A percentile compares a stretch with the other conserved stretches of the same genome.
Evolutionary conservation across 148 eudicot genomes (phyloP).

Genomic region (Suaeda aralocaspica): DNA sequence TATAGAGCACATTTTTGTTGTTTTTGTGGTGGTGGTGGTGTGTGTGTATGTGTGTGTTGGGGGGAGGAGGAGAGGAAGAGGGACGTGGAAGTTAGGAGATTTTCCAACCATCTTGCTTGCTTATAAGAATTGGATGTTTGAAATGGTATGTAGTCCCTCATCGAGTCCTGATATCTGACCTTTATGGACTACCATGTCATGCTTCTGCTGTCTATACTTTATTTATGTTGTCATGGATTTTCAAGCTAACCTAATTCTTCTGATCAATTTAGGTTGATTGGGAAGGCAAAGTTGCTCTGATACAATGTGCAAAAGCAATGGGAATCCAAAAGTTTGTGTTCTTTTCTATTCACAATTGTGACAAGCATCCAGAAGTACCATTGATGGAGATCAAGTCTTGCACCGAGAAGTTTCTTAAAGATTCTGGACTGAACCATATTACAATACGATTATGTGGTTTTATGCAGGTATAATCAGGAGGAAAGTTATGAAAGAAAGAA

Average conservation of each 20-base stretch:
- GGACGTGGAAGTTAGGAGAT: too few species aligned
- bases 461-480: slow-evolving; percentile 87
- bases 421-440: slow-evolving; percentile 77
- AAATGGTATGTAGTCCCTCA: neutral
- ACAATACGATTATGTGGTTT: slow-evolving; percentile 88
- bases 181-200: neutral
- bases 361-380: slow-evolving; percentile 99
- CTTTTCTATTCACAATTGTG: slow-evolving; percentile 97
- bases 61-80: too few species aligned
- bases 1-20: too few species aligned
- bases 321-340: slow-evolving; percentile 89
- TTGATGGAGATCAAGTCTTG: slow-evolving; percentile 97
- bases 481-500: too few species aligned
- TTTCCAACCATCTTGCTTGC: neutral
- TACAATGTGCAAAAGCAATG: slow-evolving; percentile 99
- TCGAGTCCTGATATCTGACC: slow-evolving; percentile 1
- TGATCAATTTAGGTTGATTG: slow-evolving; percentile 80
- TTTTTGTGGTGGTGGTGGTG: too few species aligned
- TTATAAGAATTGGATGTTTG: neutral
- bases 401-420: slow-evolving; percentile 95
- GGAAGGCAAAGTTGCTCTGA: slow-evolving; percentile 99
- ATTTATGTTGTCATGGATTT: neutral
- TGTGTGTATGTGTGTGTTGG: too few species aligned
- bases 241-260: slow-evolving; percentile 18
- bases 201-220: neutral